Evolutionary conservation across 305 asterid species (phyloP), one percentile per base, ranked within the genome.

Genomic region (Solanum hybrid): DNA sequence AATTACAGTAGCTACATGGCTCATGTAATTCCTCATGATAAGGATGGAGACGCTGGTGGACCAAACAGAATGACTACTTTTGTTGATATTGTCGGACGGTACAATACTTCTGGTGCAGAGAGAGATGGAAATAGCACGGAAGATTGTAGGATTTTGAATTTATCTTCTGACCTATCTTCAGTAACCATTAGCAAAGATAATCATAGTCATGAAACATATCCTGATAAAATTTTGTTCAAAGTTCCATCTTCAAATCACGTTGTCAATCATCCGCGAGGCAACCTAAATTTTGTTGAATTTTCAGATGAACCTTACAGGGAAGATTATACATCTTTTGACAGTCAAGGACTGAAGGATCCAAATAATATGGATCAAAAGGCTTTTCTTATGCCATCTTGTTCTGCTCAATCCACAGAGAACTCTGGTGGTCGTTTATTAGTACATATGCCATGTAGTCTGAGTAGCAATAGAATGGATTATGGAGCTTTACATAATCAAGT

Each of bases 81-180:
- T 94, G 97, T 97, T 87, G 99, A 97, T 94, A 91, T 95, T 88
- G 98, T 96, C 89, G 99, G 98, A 85, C 95, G 95, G 56, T 88
- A 96, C 77, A 91, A 89, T 93, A 91, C 88, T 90, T 91, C 93
- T 92, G 91, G 91, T 90, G 89, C 89, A 34, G 97, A 92, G 89
- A 94, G 94, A 60, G 98, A 94, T 89, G 94, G 90, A 91, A 91
- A 77, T 90, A 88, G 56, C 86, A 86, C 92, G 86, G 96, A 93
- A 82, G 95, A 94, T 91, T 86, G 93, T 88, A 93, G 91, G 92
- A 91, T 92, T 88, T 75, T 90, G 88, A 91, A 92, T 88, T 88
- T 94, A 71, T 90, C 95, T 93, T 93, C 95, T 84, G 96, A 92
- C 81, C 82, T 91, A 29, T 94, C 97, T 64, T 93, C 95, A 77